Evolutionary conservation across 164 flowering plant species (phyloP), one percentile per base, ranked within the genome.

Genomic region (Umbellularia californica): DNA sequence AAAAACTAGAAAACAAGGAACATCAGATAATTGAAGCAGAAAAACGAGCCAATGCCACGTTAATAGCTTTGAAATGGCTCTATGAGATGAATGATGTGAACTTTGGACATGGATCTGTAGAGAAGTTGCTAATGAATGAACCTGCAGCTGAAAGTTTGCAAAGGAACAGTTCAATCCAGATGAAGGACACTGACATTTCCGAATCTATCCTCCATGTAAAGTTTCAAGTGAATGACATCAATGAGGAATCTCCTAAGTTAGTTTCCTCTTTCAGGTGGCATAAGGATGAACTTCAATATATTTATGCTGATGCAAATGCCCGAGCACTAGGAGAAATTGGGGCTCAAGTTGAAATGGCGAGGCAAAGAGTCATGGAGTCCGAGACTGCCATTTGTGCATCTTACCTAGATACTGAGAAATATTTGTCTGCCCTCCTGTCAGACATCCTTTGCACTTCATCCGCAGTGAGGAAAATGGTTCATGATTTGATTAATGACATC

Each of bases 31-130:
- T 33, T 75, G 83, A 81, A 79, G 88, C 84, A 79, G 85, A 80
- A 77, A 81, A 77, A 78, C 72, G 77, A 62, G 83, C 83, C 60
- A 69, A 72, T 81, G 84, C 87, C 81, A 83, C 88, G 41, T 79
- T 81, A 25, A 17, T 80, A 19, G 78, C 72, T 5, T 68, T 71
- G 9, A 81, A 82, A 73, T 78, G 82, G 80, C 79, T 84, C n/a
- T 76, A 79, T 71, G 75, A 77, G 13, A 63, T 62, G 66, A 73
- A 23, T 47, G 28, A 30, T 23, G 24, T 24, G 5, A 19, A 78
- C 62, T 20, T 71, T 25, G 22, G 33, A 14, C 27, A 69, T 74
- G 74, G 41, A 65, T 15, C 17, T 55, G 60, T 55, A 15, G 15
- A 13, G n/a, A 5, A 55, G 60, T 15, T 55, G 60, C 60, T 17